Conservation (phyloP, 225 moss, liverwort and hornwort genomes). For the Pleurozium schreberi region DNA sequence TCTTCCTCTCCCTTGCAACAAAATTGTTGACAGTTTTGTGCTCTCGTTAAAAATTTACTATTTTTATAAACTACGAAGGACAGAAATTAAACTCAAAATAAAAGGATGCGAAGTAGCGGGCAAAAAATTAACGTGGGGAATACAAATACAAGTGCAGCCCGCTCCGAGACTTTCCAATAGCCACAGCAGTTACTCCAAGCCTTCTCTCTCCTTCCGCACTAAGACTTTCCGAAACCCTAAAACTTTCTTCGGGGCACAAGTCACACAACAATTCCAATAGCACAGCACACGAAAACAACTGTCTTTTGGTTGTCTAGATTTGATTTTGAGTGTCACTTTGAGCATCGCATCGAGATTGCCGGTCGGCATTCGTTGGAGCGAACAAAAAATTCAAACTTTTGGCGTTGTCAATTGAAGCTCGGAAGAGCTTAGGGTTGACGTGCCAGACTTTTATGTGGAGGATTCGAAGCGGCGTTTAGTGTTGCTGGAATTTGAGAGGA, state of each 20-base stretch:
- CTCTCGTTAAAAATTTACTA: neutral
- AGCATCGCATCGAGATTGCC: neutral
- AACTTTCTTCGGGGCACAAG: neutral
- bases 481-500: neutral
- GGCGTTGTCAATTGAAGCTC: neutral
- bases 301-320: neutral
- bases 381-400: neutral
- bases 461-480: neutral
- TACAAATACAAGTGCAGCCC: neutral
- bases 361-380: neutral
- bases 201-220: neutral
- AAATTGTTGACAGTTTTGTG: neutral
- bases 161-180: neutral
- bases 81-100: neutral
- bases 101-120: neutral
- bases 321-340: neutral
- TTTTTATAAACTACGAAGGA: neutral
- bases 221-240: slow-evolving; percentile 7
- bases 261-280: neutral
- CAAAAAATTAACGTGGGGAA: too few relatives aligned
- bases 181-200: slow-evolving; percentile 14
- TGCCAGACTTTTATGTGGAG: neutral
- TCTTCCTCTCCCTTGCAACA: neutral
- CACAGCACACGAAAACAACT: neutral
- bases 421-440: neutral